Conservation (phyloP, 192 early-diverging fungal species). For the Coemansia umbellata region DNA sequence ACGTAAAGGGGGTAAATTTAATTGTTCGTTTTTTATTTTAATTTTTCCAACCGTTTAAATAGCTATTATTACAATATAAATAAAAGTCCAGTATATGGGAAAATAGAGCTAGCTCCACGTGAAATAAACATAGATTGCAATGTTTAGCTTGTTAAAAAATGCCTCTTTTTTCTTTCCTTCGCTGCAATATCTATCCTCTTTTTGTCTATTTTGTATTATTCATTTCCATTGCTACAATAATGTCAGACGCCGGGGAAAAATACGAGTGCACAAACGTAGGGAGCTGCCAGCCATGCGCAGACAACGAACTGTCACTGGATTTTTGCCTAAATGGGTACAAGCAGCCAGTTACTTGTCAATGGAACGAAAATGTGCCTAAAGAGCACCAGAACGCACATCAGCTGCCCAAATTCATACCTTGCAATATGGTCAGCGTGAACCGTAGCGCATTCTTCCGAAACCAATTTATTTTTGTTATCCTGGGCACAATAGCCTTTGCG, state of each 20-base stretch:
- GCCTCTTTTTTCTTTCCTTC: background rate
- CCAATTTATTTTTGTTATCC: conserved; percentile 19
- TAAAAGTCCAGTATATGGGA: no score
- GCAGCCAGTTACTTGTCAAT: conserved; percentile 31
- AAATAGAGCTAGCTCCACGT: background rate
- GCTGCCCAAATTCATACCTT: conserved; percentile 19
- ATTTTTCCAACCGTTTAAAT: no score
- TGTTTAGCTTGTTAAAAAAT: background rate
- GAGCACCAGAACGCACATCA: conserved; percentile 24
- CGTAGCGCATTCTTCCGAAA: conserved; percentile 25
- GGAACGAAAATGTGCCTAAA: conserved; percentile 24
- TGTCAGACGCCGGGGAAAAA: conserved; percentile 7
- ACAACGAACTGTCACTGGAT: background rate
- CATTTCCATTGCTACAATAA: background rate
- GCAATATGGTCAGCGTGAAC: conserved; percentile 9
- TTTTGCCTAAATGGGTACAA: conserved; percentile 32
- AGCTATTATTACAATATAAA: no score
- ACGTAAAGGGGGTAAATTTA: no score
- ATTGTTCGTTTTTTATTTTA: no score
- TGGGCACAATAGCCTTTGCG: conserved; percentile 30
- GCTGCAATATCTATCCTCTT: background rate
- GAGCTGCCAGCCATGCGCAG: conserved; percentile 6
- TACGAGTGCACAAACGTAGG: conserved; percentile 16
- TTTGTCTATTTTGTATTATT: background rate
- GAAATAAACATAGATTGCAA: background rate